Evolutionary conservation across 495 filamentous ascomycete genomes (phyloP).

Genomic region (Thermothielavioides terrestris): DNA sequence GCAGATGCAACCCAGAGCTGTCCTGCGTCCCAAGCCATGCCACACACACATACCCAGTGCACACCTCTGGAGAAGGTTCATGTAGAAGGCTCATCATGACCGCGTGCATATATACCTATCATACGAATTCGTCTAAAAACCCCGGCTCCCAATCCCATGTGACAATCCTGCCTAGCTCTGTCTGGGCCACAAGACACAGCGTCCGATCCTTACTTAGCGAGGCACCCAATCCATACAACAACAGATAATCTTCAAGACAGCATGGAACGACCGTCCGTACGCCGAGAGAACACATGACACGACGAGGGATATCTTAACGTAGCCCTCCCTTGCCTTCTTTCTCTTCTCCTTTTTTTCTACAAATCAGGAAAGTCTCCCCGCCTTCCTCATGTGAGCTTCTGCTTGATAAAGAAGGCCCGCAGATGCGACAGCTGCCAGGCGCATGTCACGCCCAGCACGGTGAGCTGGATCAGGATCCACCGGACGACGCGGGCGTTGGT

Average conservation of each 20-base stretch:
- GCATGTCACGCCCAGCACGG: conserved; percentile 82
- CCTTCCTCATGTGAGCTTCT: conserved; percentile 98
- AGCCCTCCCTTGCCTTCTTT: too few species aligned
- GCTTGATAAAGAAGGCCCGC: conserved; percentile 97
- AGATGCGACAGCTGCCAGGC: conserved; percentile 97
- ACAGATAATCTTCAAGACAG: not conserved
- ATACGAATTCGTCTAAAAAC: conserved; percentile 8
- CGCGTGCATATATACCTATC: conserved; percentile 5
- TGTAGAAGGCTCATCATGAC: conserved; percentile 13
- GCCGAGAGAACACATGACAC: not conserved
- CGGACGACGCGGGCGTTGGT: conserved; percentile 90
- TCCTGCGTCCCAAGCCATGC: not conserved
- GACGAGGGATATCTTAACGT: not conserved
- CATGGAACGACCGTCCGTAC: not conserved
- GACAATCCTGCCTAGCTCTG: too few species aligned
- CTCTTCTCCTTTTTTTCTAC: too few species aligned
- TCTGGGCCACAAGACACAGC: too few species aligned
- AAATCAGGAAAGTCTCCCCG: too few species aligned
- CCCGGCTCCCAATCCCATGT: conserved; percentile 13
- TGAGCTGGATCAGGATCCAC: conserved; percentile 86
- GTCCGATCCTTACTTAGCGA: not conserved
- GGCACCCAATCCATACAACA: not conserved
- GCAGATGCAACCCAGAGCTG: not conserved
- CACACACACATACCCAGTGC: too few species aligned
- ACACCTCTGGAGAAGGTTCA: too few species aligned